phyloP scores from a whole-genome alignment of 2,329 filamentous ascomycete species.

The Colletotrichum sp. region DNA sequence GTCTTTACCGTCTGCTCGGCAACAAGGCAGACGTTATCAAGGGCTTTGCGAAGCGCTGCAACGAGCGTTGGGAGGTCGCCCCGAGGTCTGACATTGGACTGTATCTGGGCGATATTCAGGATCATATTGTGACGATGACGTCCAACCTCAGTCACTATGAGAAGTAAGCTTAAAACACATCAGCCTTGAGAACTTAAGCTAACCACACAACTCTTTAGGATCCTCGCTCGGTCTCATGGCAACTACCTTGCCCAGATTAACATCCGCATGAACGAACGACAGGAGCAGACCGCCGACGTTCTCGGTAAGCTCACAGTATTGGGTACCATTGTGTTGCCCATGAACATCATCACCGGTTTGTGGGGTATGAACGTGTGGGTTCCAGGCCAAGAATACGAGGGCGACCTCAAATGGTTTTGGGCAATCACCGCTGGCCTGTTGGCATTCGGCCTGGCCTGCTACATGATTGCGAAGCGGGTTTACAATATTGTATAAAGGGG shows the following conservation, averaged over 20 bases:
- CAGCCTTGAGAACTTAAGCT: neutral
- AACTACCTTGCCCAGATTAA: slow-evolving; percentile 99
- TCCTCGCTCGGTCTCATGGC: slow-evolving; percentile 87
- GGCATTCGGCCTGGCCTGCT: slow-evolving; percentile 81
- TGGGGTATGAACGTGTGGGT: slow-evolving; percentile 99
- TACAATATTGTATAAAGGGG: slow-evolving; percentile 73
- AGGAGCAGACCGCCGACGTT: slow-evolving; percentile 94
- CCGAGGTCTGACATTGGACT: slow-evolving; percentile 96
- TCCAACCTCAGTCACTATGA: slow-evolving; percentile 95
- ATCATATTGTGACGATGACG: slow-evolving; percentile 99
- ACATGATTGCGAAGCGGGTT: slow-evolving; percentile 80
- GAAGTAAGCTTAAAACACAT: slow-evolving; percentile 64
- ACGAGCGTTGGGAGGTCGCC: slow-evolving; percentile 96
- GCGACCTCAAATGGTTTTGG: slow-evolving; percentile 77
- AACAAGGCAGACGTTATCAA: slow-evolving; percentile 99
- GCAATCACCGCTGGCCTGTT: slow-evolving; percentile 77
- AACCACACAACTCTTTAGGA: slow-evolving; percentile 51
- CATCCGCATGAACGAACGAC: slow-evolving; percentile 97
- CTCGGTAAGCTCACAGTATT: slow-evolving; percentile 94
- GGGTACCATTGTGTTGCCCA: slow-evolving; percentile 94
- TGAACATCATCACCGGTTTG: slow-evolving; percentile 98
- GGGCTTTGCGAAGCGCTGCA: slow-evolving; percentile 97
- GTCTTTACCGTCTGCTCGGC: slow-evolving; percentile 86
- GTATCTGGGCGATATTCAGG: slow-evolving; percentile 97
- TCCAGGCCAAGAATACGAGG: slow-evolving; percentile 84